phyloP scores from a whole-genome alignment of 208 protist genomes.

The Wallacemonas sp. region DNA sequence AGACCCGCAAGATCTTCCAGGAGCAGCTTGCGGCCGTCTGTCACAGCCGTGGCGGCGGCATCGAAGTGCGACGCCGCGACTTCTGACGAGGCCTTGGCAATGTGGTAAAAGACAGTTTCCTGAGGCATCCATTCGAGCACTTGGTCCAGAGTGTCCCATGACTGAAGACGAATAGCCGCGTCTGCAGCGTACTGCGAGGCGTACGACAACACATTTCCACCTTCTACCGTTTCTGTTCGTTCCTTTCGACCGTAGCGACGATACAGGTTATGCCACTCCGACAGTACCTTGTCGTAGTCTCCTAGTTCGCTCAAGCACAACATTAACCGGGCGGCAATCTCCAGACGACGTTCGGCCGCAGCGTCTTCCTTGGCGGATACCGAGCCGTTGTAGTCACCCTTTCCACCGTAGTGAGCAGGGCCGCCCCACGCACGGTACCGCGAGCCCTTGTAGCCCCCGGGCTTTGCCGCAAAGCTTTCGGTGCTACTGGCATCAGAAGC shows the following conservation, averaged over 20 bases:
- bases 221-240: constrained; percentile 27
- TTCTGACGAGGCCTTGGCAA: constrained; percentile 54
- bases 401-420: constrained; percentile 42
- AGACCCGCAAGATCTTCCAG: constrained; percentile 74
- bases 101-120: constrained; percentile 64
- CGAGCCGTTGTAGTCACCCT: constrained; percentile 45
- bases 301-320: constrained; percentile 79
- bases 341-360: constrained; percentile 33
- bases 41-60: constrained; percentile 42
- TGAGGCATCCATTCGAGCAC: constrained; percentile 57
- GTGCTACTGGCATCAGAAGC: constrained; percentile 41
- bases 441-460: constrained; percentile 11
- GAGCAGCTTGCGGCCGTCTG: constrained; percentile 61
- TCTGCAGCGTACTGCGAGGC: constrained; percentile 85
- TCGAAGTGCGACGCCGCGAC: constrained; percentile 65
- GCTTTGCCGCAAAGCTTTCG: constrained; percentile 33
- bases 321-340: constrained; percentile 61
- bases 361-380: constrained; percentile 42
- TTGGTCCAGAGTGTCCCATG: constrained; percentile 62
- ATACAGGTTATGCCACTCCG: constrained; percentile 61
- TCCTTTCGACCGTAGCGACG: background rate
- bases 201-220: constrained; percentile 60
- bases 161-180: constrained; percentile 77
- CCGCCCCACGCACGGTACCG: constrained; percentile 7
- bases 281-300: constrained; percentile 69